Base-by-base conservation (phyloP, 2,329 filamentous ascomycete species). In the Venturia oleaginea region DNA sequence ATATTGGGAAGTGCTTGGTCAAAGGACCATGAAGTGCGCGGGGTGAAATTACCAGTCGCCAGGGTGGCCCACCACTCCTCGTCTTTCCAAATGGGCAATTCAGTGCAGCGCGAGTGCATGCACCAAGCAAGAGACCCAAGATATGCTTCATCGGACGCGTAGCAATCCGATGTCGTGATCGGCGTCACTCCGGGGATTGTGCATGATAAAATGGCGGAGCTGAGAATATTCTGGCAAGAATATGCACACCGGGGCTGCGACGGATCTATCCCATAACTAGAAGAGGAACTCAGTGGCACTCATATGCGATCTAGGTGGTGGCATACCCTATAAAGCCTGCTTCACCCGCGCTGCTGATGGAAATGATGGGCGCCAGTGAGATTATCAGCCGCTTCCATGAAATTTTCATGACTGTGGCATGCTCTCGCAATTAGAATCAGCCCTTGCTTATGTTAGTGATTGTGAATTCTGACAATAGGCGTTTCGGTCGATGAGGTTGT, bases 91-190 rank as follows among this genome's bases (percentile, higher is more conserved):
- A 34, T 37, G 19, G 61, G 15, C 2, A 68, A 22, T 6, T 64
- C 59, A 8, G 40, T 24, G 66, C 69, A 70, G 24, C 65, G 61
- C 13, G 62, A 32, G n/a, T 43, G 64, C 4, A 70, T 67, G 61
- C 69, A 70, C 38, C 60, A 68, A n/a, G 69, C 69, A 38, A 69
- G 59, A n/a, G 67, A 67, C 40, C 66, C 60, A 8, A 70, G 61
- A 59, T 67, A 70, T 2, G 62, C 42, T 55, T 69, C 67, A 62
- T 70, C 63, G 2, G 64, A 68, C 5, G 69, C 67, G 43, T 69
- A 68, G 64, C 69, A 70, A 4, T 66, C 42, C 3, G 59, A 19
- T 15, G 48, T 54, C 13, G 48, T 54, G 48, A 30, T 3, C 10
- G 8, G 22, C 13, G 30, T 15, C 22, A 22, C n/a, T 6, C 42